Base-by-base conservation (phyloP, 2,329 filamentous ascomycete genomes). In the Cryphonectria japonica region DNA sequence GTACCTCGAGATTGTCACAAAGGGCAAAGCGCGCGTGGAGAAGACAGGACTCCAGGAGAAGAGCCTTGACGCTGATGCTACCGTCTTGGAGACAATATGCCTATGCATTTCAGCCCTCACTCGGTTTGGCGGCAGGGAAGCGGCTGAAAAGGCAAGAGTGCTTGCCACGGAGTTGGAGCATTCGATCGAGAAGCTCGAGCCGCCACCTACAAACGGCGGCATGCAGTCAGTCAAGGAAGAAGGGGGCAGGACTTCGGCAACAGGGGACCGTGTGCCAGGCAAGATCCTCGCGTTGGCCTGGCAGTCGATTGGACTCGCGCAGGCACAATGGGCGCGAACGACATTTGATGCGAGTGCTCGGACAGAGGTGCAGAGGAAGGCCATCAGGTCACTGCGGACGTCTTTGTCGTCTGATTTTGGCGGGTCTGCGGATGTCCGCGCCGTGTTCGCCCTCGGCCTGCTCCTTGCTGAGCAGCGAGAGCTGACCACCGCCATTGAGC, bases 401-500 rank as follows among this genome's bases (percentile, higher is more conserved):
- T 92, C 93, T 11, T 81, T 97, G 26, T 88, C 89, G 1, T 88
- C 90, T 3, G 89, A 91, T 64, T 87, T 89, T 62, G 88, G 89
- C 54, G 87, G 89, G 60, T 84, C 89, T 32, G 86, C 89, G 66
- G 93, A 95, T 75, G 85, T 94, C 14, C 90, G 94, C 70, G 92
- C 92, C 59, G 86, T 95, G 6, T 98, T 95, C 78, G 91, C 93
- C 1, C 85, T 98, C 1, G 92, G 91, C 13, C 83, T 96, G n/a
- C 83, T 97, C n/a, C 86, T 97, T 46, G 94, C 95, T 0, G 95
- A 99, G 82, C 92, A 92, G 74, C 86, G 95, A 76, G 93, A 98
- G 77, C 82, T 98, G 37, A 86, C 90, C 63, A 87, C 89, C 32
- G 95, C 96, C 2, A 93, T 98, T 72, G 92, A 95, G 75, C 89